These are phyloP conservation scores for Sambucus nigra DNA, from an alignment of 129 eudicot genomes.

Conservation along the genomic window DNA sequence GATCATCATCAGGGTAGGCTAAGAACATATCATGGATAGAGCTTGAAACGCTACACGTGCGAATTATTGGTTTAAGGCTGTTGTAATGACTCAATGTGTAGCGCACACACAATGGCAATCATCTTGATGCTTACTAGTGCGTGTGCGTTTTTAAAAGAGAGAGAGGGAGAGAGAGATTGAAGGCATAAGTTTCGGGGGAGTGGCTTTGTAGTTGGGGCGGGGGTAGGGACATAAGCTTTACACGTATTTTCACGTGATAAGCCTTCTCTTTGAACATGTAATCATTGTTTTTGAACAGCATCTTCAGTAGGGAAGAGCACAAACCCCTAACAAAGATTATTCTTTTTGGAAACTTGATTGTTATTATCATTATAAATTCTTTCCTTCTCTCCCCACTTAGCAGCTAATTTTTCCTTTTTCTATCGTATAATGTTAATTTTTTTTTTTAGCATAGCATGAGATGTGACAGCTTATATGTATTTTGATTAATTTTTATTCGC, in stretches of 20 bases:
- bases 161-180: conserved; percentile 7
- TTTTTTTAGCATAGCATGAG: no score
- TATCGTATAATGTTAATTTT: no score
- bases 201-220: neutral
- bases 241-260: conserved; percentile 29
- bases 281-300: conserved; percentile 19
- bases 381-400: neutral
- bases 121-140: neutral
- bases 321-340: conserved; percentile 20
- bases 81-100: conserved; percentile 8
- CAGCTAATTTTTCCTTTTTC: neutral
- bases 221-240: conserved; percentile 13
- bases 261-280: conserved; percentile 21
- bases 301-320: conserved; percentile 6
- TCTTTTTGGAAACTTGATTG: conserved; percentile 21
- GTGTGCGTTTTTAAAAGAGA: neutral
- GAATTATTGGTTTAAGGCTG: conserved; percentile 1
- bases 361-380: conserved; percentile 12
- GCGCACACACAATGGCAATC: neutral
- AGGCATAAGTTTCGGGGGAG: conserved; percentile 27
- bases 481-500: no score
- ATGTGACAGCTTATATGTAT: no score
- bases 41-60: conserved; percentile 3
- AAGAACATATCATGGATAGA: neutral
- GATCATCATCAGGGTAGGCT: neutral